These are phyloP conservation scores for Papiliotrema terrestris DNA, from an alignment of 1,284 basidiomycete species.

Conservation along the genomic window DNA sequence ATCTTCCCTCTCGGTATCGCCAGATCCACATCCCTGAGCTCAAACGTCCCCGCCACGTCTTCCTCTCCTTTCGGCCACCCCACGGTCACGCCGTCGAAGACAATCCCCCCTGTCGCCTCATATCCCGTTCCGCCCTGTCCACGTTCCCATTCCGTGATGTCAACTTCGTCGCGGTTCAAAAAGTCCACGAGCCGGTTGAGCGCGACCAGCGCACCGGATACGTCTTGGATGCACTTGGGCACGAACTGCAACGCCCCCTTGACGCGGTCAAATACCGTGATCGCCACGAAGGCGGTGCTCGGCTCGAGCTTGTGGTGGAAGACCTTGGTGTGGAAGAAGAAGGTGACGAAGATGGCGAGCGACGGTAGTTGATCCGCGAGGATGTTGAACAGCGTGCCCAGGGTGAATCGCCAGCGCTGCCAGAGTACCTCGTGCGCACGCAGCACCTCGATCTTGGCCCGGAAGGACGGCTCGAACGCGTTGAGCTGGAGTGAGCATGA, in stretches of 20 bases:
- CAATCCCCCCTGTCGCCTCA: constrained; percentile 9
- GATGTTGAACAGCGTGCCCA: constrained; percentile 48
- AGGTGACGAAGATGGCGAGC: constrained; percentile 38
- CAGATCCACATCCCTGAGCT: constrained; percentile 28
- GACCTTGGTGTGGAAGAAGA: constrained; percentile 43
- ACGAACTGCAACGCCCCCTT: constrained; percentile 30
- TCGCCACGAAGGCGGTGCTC: constrained; percentile 43
- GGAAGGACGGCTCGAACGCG: constrained; percentile 42
- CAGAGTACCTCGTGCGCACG: constrained; percentile 41
- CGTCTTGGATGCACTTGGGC: constrained; percentile 27
- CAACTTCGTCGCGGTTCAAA: constrained; percentile 39
- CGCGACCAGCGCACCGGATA: constrained; percentile 37
- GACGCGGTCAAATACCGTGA: constrained; percentile 37
- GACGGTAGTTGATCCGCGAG: constrained; percentile 36
- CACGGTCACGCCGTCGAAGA: constrained; percentile 30
- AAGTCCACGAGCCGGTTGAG: constrained; percentile 35
- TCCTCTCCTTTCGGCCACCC: constrained; percentile 32
- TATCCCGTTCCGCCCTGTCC: not conserved
- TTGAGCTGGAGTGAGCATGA: constrained; percentile 34
- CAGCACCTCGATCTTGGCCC: constrained; percentile 23
- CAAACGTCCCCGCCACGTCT: constrained; percentile 17
- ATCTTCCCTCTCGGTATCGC: constrained; percentile 31
- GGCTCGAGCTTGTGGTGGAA: constrained; percentile 33
- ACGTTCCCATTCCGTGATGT: constrained; percentile 9
- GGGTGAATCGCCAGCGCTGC: constrained; percentile 46